Conservation (phyloP, 371 early-diverging fungal species). For the Syncephalastrum sp. region DNA sequence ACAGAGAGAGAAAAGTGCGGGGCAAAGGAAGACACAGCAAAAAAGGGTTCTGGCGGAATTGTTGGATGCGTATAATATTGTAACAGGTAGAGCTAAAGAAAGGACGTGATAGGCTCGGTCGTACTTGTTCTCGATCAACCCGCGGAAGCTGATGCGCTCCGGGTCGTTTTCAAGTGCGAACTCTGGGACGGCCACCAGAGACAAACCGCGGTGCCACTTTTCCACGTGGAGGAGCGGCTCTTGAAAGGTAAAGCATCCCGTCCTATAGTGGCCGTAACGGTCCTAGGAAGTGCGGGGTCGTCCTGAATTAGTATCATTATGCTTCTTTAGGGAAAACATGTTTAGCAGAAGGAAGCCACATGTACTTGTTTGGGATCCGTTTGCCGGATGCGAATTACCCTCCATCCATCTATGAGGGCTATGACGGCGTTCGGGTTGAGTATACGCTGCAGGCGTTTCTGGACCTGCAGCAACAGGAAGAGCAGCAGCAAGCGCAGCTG, state of each 20-base stretch:
- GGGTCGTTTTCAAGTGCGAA: conserved; percentile 38
- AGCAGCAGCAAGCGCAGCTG: not conserved
- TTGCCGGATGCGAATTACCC: conserved; percentile 43
- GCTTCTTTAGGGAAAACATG: no score
- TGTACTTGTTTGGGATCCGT: conserved; percentile 46
- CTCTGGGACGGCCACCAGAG: conserved; percentile 7
- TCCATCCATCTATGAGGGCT: conserved; percentile 33
- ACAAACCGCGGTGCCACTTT: no score
- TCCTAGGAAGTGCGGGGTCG: no score
- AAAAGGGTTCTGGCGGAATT: no score
- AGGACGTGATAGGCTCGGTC: conserved; percentile 27
- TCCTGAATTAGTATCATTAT: no score
- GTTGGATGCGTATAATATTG: not conserved
- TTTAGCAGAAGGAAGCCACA: conserved; percentile 28
- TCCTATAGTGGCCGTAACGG: no score
- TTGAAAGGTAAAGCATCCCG: no score
- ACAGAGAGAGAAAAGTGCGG: not conserved
- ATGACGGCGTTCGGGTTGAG: conserved; percentile 34
- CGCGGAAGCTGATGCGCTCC: conserved; percentile 26
- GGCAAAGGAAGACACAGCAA: no score
- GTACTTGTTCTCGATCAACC: conserved; percentile 32
- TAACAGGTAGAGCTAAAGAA: not conserved
- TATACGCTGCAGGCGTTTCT: conserved; percentile 39
- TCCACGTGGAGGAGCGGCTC: no score
- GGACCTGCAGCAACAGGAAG: conserved; percentile 18